phyloP scores from a whole-genome alignment of 768 basidiomycete genomes.

The Gloeopeniophorella convolvens region DNA sequence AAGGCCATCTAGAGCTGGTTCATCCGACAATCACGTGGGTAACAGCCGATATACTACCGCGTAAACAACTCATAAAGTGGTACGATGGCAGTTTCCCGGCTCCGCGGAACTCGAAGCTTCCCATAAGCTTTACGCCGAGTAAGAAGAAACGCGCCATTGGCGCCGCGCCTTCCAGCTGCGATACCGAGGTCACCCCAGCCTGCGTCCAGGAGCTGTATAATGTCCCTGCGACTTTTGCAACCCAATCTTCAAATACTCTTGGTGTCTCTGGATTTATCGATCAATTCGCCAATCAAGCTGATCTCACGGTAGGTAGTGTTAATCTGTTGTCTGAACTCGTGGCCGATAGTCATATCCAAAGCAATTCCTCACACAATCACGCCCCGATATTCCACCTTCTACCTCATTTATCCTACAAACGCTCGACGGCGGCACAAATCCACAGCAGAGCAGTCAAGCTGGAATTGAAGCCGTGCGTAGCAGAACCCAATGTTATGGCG shows the following conservation, averaged over 20 bases:
- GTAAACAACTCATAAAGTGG: not conserved
- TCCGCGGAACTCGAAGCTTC: no score
- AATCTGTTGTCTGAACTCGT: no score
- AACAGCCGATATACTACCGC: not conserved
- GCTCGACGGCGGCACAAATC: conserved; percentile 22
- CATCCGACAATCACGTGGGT: conserved; percentile 19
- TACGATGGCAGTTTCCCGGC: not conserved
- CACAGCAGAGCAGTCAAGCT: conserved; percentile 10
- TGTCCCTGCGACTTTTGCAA: conserved; percentile 16
- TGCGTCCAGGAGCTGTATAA: conserved; percentile 23
- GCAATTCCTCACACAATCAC: conserved; percentile 12
- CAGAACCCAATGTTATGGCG: no score
- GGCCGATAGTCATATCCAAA: not conserved
- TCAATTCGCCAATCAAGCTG: conserved; percentile 20
- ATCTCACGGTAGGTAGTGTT: conserved; percentile 10
- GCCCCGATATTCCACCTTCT: conserved; percentile 10
- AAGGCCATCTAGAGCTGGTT: conserved; percentile 15
- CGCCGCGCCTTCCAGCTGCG: not conserved
- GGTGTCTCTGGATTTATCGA: conserved; percentile 21
- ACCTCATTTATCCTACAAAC: conserved; percentile 18
- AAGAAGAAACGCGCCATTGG: not conserved
- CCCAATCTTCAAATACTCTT: conserved; percentile 14
- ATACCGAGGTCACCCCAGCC: conserved; percentile 18
- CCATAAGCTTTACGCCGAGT: no score
- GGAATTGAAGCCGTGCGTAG: conserved; percentile 23